Conservation (phyloP, 352 stramenopile genomes). For the Phytopythium montanum region DNA sequence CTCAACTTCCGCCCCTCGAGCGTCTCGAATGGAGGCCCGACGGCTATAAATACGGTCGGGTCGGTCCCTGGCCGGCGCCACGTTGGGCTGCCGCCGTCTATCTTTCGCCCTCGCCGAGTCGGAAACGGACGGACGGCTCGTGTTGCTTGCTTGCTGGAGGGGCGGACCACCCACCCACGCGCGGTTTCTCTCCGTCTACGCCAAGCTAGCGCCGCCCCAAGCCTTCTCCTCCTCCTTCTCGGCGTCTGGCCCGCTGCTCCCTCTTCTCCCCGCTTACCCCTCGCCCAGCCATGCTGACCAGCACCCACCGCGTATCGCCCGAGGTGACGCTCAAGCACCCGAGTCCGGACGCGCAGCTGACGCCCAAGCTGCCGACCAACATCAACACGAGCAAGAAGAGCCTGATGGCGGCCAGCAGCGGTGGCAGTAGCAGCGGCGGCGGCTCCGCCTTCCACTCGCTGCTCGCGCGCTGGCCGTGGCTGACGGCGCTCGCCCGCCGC, state of each 20-base stretch:
- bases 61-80: too few relatives aligned
- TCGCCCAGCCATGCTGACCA: conserved; percentile 17
- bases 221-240: not conserved
- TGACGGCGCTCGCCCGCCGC: conserved; percentile 13
- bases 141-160: too few relatives aligned
- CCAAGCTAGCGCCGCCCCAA: too few relatives aligned
- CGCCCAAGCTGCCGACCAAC: conserved; percentile 52
- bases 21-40: too few relatives aligned
- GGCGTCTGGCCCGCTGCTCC: not conserved
- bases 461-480: conserved; percentile 1
- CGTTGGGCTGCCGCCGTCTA: too few relatives aligned
- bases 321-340: conserved; percentile 69
- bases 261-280: not conserved
- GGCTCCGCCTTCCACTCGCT: too few relatives aligned
- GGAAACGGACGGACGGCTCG: too few relatives aligned
- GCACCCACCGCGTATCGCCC: conserved; percentile 61
- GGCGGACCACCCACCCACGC: too few relatives aligned
- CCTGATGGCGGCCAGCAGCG: not conserved
- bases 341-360: conserved; percentile 51
- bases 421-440: conserved; percentile 7
- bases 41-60: too few relatives aligned
- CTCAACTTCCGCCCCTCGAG: too few relatives aligned
- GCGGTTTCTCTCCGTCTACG: too few relatives aligned
- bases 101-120: too few relatives aligned
- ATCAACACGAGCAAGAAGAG: conserved; percentile 30